Percentiles rank a stretch among this genome's conserved stretches.
Evolutionary conservation across 164 flowering plant species (phyloP).

Genomic region (Santalum album): DNA sequence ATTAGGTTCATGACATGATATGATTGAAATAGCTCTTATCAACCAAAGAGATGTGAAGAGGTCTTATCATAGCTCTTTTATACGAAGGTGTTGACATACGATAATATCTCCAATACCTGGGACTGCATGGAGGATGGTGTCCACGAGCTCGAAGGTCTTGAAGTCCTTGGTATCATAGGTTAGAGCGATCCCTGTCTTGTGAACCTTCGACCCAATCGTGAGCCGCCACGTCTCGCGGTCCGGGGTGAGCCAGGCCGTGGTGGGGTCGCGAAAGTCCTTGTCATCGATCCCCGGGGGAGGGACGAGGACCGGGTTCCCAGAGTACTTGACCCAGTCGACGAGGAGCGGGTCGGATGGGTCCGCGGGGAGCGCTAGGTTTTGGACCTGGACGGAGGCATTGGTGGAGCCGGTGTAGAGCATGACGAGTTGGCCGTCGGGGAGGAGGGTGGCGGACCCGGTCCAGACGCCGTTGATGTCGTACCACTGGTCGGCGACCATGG

Average conservation of each 20-base stretch:
- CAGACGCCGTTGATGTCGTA: slow-evolving; percentile 74
- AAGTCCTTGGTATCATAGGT: slow-evolving; percentile 64
- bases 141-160: slow-evolving; percentile 27
- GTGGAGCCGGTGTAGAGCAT: slow-evolving; percentile 90
- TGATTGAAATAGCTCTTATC: no score
- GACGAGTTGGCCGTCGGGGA: slow-evolving; percentile 49
- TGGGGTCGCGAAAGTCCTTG: slow-evolving; percentile 77
- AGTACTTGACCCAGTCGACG: slow-evolving; percentile 60
- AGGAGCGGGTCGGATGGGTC: slow-evolving; percentile 70
- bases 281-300: slow-evolving; percentile 55
- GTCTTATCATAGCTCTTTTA: no score
- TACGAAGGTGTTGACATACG: no score
- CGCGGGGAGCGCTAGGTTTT: slow-evolving; percentile 63
- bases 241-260: slow-evolving; percentile 61
- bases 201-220: slow-evolving; percentile 53
- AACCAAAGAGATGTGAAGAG: no score
- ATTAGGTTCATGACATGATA: no score
- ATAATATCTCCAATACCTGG: slow-evolving; percentile 70
- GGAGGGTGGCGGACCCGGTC: slow-evolving; percentile 91
- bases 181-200: slow-evolving; percentile 52
- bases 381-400: slow-evolving; percentile 54
- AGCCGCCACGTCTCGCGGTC: slow-evolving; percentile 56
- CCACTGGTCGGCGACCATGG: slow-evolving; percentile 76
- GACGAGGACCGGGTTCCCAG: slow-evolving; percentile 57
- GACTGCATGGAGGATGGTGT: slow-evolving; percentile 47